Evolutionary conservation across 495 filamentous ascomycete species (phyloP).

Genomic region (Penicillium cataractarum): DNA sequence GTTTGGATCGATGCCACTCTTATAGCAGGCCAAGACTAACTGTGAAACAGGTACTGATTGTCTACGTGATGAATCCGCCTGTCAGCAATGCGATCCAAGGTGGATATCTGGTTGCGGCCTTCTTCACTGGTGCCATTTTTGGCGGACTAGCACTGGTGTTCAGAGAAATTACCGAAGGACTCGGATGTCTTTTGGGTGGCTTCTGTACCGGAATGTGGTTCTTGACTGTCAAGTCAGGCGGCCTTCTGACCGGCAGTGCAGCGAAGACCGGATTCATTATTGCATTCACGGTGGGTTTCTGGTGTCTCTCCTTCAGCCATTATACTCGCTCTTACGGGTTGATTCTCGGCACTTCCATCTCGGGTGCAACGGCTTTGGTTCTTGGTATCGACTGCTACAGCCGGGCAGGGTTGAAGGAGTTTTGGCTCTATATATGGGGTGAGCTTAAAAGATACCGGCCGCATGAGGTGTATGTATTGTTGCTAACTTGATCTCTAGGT

Average conservation of each 20-base stretch:
- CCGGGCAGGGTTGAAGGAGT: slow-evolving; percentile 87
- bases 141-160: slow-evolving; percentile 79
- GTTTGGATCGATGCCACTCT: slow-evolving; percentile 16
- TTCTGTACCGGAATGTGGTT: slow-evolving; percentile 93
- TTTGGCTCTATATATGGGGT: slow-evolving; percentile 95
- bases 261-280: slow-evolving; percentile 77
- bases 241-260: slow-evolving; percentile 62
- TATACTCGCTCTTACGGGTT: slow-evolving; percentile 77
- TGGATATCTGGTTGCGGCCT: slow-evolving; percentile 81
- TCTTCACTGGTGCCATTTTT: slow-evolving; percentile 74
- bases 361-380: slow-evolving; percentile 75
- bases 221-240: slow-evolving; percentile 74
- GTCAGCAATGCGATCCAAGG: slow-evolving; percentile 79
- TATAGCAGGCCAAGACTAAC: neutral
- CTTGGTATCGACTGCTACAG: slow-evolving; percentile 93
- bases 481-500: slow-evolving; percentile 42
- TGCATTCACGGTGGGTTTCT: slow-evolving; percentile 66
- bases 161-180: slow-evolving; percentile 81
- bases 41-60: slow-evolving; percentile 64
- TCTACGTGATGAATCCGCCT: slow-evolving; percentile 88
- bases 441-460: slow-evolving; percentile 24
- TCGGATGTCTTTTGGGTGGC: slow-evolving; percentile 86
- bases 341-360: slow-evolving; percentile 75
- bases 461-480: neutral
- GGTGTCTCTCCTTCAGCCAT: slow-evolving; percentile 75